Evolutionary conservation across 257 asterid genomes (phyloP), one percentile per base, ranked within the genome.

Genomic region (Solanum neorickii): DNA sequence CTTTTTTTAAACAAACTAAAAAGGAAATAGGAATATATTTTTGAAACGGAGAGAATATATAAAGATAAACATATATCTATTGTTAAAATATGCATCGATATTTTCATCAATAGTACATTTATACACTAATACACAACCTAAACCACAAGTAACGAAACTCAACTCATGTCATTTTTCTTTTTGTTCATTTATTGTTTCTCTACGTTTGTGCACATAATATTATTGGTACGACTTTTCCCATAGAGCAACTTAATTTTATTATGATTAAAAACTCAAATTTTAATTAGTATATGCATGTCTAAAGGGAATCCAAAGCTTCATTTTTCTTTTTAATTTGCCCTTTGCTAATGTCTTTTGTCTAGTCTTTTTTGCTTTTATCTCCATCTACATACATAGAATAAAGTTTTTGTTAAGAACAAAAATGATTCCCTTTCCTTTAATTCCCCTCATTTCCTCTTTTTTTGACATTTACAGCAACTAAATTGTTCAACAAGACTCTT

Each of bases 281-380:
- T 29, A 31, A 60, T 23, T 23, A 60, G 25, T 59, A 59, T 9
- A 52, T 52, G n/a, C 62, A 39, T 10, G 41, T 42, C 83, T 14
- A 86, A 88, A 83, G 47, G 87, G 87, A 69, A 88, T 56, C 87
- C 86, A 84, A 88, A 86, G 88, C 89, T 70, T 88, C 35, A 84
- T 44, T 86, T 86, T 90, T 76, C 83, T 90, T 41, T 52, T 66
- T 0, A 33, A 6, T 10, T n/a, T 29, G 87, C 47, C 75, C 82
- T 82, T 86, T 88, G 83, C 75, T 70, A 66, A 49, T 87, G 66
- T 68, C 89, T 84, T 88, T 90, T 89, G 60, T 75, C 83, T 12
- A 39, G 83, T 52, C 83, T 52, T 52, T 52, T 52, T 49, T 7
- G 16, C 7, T 86, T 62, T 42, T 35, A 78, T 66, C 37, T 47